phyloP scores from a whole-genome alignment of 768 basidiomycete species.

The Naganishia friedmannii region DNA sequence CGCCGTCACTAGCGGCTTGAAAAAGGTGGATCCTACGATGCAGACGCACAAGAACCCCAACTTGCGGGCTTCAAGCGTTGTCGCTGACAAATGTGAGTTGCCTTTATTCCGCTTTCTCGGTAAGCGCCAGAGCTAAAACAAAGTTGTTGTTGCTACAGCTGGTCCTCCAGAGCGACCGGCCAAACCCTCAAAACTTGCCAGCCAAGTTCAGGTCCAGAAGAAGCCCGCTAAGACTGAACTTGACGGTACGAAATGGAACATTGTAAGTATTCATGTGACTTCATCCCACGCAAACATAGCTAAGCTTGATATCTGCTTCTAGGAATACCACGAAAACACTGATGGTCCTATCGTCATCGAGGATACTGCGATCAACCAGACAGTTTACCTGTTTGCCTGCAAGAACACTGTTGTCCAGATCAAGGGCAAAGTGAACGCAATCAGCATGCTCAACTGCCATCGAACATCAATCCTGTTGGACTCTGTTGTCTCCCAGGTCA shows the following conservation, averaged over 20 bases:
- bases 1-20: slow-evolving; percentile 81
- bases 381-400: slow-evolving; percentile 84
- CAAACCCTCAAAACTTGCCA: slow-evolving; percentile 79
- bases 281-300: slow-evolving; percentile 25
- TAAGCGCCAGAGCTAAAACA: slow-evolving; percentile 4
- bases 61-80: slow-evolving; percentile 62
- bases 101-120: slow-evolving; percentile 27
- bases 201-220: slow-evolving; percentile 67
- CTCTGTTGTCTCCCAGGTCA: slow-evolving; percentile 85
- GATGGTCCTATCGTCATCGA: slow-evolving; percentile 64
- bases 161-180: slow-evolving; percentile 54
- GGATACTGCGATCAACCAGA: slow-evolving; percentile 72
- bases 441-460: slow-evolving; percentile 81
- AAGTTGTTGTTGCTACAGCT: slow-evolving; percentile 54
- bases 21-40: slow-evolving; percentile 91
- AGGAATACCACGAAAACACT: slow-evolving; percentile 89
- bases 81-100: slow-evolving; percentile 51
- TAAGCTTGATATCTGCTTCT: slow-evolving; percentile 12
- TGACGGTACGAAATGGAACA: slow-evolving; percentile 89
- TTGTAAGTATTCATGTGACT: slow-evolving; percentile 60
- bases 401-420: slow-evolving; percentile 78
- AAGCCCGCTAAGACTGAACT: slow-evolving; percentile 84
- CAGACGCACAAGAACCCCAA: slow-evolving; percentile 99
- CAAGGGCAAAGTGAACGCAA: slow-evolving; percentile 91
- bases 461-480: slow-evolving; percentile 86